Percentiles rank a stretch among this genome's conserved stretches.
These are phyloP conservation scores for Onygena corvina DNA, from an alignment of 2,329 filamentous ascomycete genomes.

Conservation along the genomic window DNA sequence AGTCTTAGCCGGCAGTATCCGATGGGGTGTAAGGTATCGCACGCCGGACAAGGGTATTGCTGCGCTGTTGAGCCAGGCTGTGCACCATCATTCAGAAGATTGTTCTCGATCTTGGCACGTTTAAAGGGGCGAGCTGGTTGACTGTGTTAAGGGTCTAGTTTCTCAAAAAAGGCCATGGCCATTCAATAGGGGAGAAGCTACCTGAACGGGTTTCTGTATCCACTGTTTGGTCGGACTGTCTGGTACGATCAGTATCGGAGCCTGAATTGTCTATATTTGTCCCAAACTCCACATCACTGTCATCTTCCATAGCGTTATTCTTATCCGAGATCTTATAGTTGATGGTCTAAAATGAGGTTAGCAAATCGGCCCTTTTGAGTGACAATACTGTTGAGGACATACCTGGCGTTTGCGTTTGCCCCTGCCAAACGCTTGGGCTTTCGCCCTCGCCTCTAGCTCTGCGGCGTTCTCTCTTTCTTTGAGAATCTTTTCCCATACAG, in stretches of 20 bases:
- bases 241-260: conserved; percentile 22
- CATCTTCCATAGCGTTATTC: neutral
- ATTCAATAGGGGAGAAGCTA: neutral
- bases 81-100: conserved; percentile 1
- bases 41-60: conserved; percentile 40
- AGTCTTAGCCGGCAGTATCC: conserved; percentile 52
- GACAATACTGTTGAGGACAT: conserved; percentile 23
- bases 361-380: neutral
- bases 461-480: conserved; percentile 69
- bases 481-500: conserved; percentile 83
- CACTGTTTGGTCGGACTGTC: neutral
- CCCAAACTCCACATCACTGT: conserved; percentile 13
- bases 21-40: conserved; percentile 40
- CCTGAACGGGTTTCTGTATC: neutral
- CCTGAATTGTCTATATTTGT: conserved; percentile 11
- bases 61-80: conserved; percentile 2
- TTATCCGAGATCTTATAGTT: conserved; percentile 13
- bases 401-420: conserved; percentile 62
- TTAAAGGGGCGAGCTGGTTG: conserved; percentile 24
- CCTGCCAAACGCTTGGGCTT: conserved; percentile 66
- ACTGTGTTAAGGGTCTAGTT: neutral
- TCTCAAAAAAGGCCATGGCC: neutral
- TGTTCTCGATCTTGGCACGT: conserved; percentile 23
- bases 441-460: conserved; percentile 54
- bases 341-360: conserved; percentile 1